Evolutionary conservation across 2,329 filamentous ascomycete species (phyloP).

Genomic region (Biscogniauxia sp.): DNA sequence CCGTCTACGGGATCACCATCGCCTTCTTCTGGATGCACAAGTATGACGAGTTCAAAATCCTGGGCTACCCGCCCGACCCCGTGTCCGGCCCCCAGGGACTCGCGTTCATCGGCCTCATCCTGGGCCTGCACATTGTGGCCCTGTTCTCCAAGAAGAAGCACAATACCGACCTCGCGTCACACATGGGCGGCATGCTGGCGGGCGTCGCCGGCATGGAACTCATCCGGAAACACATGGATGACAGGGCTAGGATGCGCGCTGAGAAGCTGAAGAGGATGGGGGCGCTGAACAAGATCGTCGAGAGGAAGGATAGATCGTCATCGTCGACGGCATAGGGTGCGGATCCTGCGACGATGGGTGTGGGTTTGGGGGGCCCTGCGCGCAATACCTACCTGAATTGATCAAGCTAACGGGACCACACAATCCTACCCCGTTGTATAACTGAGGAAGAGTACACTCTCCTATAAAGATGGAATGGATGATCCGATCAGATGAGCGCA

Average conservation of each 20-base stretch:
- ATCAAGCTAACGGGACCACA: no score
- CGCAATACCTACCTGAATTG: no score
- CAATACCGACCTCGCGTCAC: conserved; percentile 50
- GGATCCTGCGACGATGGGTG: no score
- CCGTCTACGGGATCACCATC: conserved; percentile 57
- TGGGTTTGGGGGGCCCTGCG: no score
- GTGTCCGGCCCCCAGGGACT: conserved; percentile 53
- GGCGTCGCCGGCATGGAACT: conserved; percentile 43
- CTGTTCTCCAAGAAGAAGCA: conserved; percentile 42
- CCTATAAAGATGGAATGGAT: no score
- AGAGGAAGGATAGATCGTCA: conserved; percentile 9
- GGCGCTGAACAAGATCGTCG: conserved; percentile 16
- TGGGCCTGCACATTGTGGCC: conserved; percentile 49
- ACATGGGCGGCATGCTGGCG: conserved; percentile 49
- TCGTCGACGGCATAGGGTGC: not conserved
- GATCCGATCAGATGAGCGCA: no score
- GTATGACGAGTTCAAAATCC: conserved; percentile 54
- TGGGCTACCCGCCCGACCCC: conserved; percentile 55
- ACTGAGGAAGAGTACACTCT: no score
- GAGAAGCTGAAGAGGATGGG: conserved; percentile 26
- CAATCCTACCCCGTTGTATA: no score
- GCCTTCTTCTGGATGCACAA: conserved; percentile 62
- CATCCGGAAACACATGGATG: conserved; percentile 32
- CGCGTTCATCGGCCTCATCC: conserved; percentile 49
- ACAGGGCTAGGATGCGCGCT: conserved; percentile 21